Evolutionary conservation across 805 yeast genomes (phyloP).

Genomic region (Saccharomycopsis fibuligera): DNA sequence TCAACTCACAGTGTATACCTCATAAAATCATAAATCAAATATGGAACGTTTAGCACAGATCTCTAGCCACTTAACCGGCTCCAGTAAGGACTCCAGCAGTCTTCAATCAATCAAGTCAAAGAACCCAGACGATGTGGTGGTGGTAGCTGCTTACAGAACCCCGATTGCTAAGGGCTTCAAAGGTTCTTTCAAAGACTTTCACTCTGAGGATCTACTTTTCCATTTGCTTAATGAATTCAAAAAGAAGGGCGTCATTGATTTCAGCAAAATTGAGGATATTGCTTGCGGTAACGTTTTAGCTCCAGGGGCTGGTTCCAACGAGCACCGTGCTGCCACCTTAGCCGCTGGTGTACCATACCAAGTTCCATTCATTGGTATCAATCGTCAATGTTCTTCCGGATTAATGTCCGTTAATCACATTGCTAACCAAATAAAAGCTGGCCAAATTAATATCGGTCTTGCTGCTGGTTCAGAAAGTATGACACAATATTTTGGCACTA

Average conservation of each 20-base stretch:
- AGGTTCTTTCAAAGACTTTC: conserved; percentile 78
- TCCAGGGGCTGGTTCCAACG: conserved; percentile 90
- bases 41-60: conserved; percentile 26
- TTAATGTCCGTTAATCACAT: conserved; percentile 84
- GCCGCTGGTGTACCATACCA: conserved; percentile 87
- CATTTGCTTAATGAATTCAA: conserved; percentile 60
- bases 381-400: conserved; percentile 95
- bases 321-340: conserved; percentile 85
- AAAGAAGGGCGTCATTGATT: conserved; percentile 43
- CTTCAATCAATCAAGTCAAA: conserved; percentile 29
- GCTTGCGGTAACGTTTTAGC: conserved; percentile 89
- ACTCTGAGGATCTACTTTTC: conserved; percentile 70
- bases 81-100: not conserved
- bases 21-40: too few relatives aligned
- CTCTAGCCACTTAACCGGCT: conserved; percentile 25
- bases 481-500: conserved; percentile 85
- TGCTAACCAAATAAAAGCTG: conserved; percentile 79
- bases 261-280: conserved; percentile 69
- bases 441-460: conserved; percentile 86
- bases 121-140: conserved; percentile 83
- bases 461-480: conserved; percentile 94
- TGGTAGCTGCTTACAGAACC: conserved; percentile 85
- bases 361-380: conserved; percentile 74
- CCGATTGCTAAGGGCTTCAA: conserved; percentile 83
- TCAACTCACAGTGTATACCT: too few relatives aligned